Percentiles rank a stretch among this genome's conserved stretches.
phyloP scores from a whole-genome alignment of 148 eudicot genomes.

The Hydrangea macrophylla region DNA sequence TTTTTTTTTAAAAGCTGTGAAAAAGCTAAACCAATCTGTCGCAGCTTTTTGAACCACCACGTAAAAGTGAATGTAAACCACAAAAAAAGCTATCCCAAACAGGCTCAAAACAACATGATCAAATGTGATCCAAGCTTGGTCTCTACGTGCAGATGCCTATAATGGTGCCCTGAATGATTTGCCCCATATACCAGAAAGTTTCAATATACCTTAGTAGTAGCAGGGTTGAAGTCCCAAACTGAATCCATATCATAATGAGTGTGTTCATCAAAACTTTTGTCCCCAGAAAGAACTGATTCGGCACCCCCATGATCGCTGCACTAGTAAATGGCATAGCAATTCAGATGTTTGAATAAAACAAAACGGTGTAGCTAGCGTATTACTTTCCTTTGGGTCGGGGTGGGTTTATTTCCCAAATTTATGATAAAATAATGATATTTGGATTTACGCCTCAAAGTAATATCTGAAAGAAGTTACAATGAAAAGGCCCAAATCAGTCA shows the following conservation, averaged over 20 bases:
- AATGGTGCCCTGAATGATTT: background rate
- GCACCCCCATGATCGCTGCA: slow-evolving; percentile 59
- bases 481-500: background rate
- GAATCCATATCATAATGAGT: slow-evolving; percentile 56
- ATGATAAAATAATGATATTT: too few species aligned
- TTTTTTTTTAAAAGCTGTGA: too few species aligned
- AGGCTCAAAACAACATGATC: background rate
- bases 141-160: background rate
- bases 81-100: too few species aligned
- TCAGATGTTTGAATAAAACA: background rate
- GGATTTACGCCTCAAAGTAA: too few species aligned
- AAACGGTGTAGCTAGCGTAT: background rate
- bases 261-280: slow-evolving; percentile 65
- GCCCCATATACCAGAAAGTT: background rate
- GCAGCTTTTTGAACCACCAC: too few species aligned
- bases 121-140: too few species aligned
- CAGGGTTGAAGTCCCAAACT: slow-evolving; percentile 45
- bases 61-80: too few species aligned
- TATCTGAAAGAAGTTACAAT: too few species aligned
- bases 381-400: too few species aligned
- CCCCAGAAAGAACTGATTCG: slow-evolving; percentile 54
- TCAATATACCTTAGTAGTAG: slow-evolving; percentile 50
- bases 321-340: slow-evolving; percentile 13
- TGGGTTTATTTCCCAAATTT: too few species aligned
- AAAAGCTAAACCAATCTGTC: too few species aligned